Evolutionary conservation across 148 eudicot species (phyloP), one percentile per base, ranked within the genome.

Genomic region (Limonium bicolor): DNA sequence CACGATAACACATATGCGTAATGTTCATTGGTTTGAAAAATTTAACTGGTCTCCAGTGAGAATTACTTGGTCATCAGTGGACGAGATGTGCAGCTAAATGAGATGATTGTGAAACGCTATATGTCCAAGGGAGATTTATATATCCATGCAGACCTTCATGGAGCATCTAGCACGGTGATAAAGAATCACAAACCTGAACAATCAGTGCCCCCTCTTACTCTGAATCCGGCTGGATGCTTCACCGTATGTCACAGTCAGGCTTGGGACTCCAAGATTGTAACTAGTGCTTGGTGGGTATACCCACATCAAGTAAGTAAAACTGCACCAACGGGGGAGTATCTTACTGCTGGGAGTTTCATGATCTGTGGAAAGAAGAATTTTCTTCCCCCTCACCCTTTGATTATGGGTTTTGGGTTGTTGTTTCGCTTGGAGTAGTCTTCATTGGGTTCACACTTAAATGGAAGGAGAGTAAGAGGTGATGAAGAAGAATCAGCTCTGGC

Each of bases 231-330:
- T 38, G 97, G 97, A 62, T 70, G 82, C 64, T 90, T 67, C 56
- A 90, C 97, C 50, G 97, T 90, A 54, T 90, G 97, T 69, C 95
- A 77, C 48, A 90, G 97, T 67, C 76, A 84, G 64, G 97, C 97
- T 46, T 90, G 97, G 97, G 78, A 90, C 68, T 80, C 97, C 33
- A 90, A 90, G 73, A 90, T 90, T 54, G 95, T 90, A 18, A 90
- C 97, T 15, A 90, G 97, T 75, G 97, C 97, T 54, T 90, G 97
- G 97, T 90, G 97, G 97, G 97, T 90, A 42, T 90, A 84, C 49
- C 97, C 97, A 68, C 73, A 84, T 66, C 97, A 90, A 65, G 97
- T 90, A 49, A 80, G 87, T 49, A 90, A 90, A 71, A 80, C 97
- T 51, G 97, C 97, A 58, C 97, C 97, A 18, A 90, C 95, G 0